Evolutionary conservation across 305 asterid species (phyloP).

Genomic region (Rubia peregrina): DNA sequence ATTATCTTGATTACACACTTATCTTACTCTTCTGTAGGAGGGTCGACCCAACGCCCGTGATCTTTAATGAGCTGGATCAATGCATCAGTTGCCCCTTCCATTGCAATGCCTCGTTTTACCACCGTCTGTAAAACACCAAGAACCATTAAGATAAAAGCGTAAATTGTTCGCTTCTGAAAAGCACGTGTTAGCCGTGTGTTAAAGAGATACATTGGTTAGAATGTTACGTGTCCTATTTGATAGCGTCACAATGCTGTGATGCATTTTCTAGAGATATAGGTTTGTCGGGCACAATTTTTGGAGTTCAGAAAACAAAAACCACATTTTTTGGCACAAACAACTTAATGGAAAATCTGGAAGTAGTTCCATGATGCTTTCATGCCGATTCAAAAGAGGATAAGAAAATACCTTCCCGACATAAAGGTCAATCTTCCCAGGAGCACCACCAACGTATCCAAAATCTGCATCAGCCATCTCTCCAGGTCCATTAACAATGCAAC

Average conservation of each 20-base stretch:
- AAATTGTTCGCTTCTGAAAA: neutral
- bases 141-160: neutral
- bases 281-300: neutral
- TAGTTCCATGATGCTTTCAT: neutral
- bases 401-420: slow-evolving; percentile 83
- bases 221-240: neutral
- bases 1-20: neutral
- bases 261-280: too few species aligned
- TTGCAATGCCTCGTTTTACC: slow-evolving; percentile 66
- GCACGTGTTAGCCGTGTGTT: too few species aligned
- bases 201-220: neutral
- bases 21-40: slow-evolving; percentile 55
- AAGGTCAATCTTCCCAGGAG: slow-evolving; percentile 98
- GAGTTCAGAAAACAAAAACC: neutral
- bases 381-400: neutral
- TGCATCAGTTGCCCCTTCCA: slow-evolving; percentile 84
- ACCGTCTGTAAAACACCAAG: slow-evolving; percentile 42
- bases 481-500: slow-evolving; percentile 98
- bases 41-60: slow-evolving; percentile 87
- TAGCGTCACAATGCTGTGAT: neutral
- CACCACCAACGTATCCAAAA: slow-evolving; percentile 98
- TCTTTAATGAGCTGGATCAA: slow-evolving; percentile 86
- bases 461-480: slow-evolving; percentile 99
- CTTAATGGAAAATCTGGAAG: neutral
- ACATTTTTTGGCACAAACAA: neutral